Evolutionary conservation across 2,329 filamentous ascomycete species (phyloP), one percentile per base, ranked within the genome.

Genomic region (Myriosclerotinia curreyana): DNA sequence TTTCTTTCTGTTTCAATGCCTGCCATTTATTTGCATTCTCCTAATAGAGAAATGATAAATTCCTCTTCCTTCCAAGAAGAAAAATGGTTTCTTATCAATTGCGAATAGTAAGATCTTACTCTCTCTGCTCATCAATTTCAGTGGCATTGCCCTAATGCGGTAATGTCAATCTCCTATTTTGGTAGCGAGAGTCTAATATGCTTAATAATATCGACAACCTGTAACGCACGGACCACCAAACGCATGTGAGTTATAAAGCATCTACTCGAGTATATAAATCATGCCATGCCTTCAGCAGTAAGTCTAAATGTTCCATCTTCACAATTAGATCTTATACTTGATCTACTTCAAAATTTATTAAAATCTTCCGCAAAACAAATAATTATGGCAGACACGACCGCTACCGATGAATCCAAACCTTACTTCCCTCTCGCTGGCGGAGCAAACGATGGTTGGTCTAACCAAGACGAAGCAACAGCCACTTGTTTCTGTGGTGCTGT

Each of bases 401-500:
- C 17, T 20, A 38, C 51, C 11, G 52, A 48, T 2, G 25, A n/a
- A 22, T 38, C 61, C 20, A 74, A 75, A 51, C 65, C 75, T 28
- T 75, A 75, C 67, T 69, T 82, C 58, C 79, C 78, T 14, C 68
- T 77, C 0, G 73, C 77, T 11, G 73, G 77, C 25, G n/a, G 70
- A 1, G 74, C 74, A 52, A 66, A 69, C 15, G 78, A 82, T 63
- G 79, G 80, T 54, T 81, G 76, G 74, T 80, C 78, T 0, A 81
- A 64, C 0, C 76, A 79, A 2, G 73, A 76, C 15, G 75, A 79
- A 68, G 83, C 83, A 4, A 85, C 83, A 7, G 82, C 83, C 0
- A 85, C 83, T 0, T 87, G 83, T 69, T 84, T 80, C 70, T 86
- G 84, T 66, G 83, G 83, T 25, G 75, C 79, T 11, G 81, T 86